Base-by-base conservation (phyloP, 2,329 filamentous ascomycete genomes). In the Fusarium ambrosium region DNA sequence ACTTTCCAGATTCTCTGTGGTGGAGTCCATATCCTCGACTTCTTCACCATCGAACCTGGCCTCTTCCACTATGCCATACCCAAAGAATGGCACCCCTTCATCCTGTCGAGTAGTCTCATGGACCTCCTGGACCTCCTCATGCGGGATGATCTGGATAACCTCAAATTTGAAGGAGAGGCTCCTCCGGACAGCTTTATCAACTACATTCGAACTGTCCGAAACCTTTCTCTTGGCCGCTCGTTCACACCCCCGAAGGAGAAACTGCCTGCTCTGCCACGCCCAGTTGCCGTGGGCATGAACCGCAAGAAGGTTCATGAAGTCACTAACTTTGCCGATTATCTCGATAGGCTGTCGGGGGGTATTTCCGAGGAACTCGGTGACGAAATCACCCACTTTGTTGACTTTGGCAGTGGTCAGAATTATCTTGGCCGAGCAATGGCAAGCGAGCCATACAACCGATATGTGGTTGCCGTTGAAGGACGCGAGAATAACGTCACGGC, bases 231-330 rank as follows among this genome's bases (percentile, higher is more conserved):
- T 29, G 84, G 84, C 9, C 87, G 95, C 37, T 86, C 90, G 3
- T 93, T 94, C 66, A 78, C 82, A 1, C 82, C 86, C 0, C 79
- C 79, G 16, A 80, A 83, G 65, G 80, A 83, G 53, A 86, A 87
- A 66, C 84, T 89, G 65, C 86, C 89, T 6, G 87, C 88, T 75
- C 81, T 97, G 24, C 91, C 94, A 3, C 89, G 91, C 59, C 89
- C 92, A 76, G 90, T 98, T 18, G 90, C 94, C 0, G 89, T 97
- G 16, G 97, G 97, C 5, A 99, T 99, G 97, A 97, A 95, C 72
- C 90, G 93, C 20, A 99, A 99, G 82, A 99, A 99, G 84, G 89
- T 94, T 1, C 97, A 99, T 80, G 97, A 99, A 85, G 97, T 98
- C 36, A 90, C 92, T 69, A 92, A 97, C 80, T 98, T 98, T 80